Conservation (phyloP, 306 rosid species). For the Morella rubra region DNA sequence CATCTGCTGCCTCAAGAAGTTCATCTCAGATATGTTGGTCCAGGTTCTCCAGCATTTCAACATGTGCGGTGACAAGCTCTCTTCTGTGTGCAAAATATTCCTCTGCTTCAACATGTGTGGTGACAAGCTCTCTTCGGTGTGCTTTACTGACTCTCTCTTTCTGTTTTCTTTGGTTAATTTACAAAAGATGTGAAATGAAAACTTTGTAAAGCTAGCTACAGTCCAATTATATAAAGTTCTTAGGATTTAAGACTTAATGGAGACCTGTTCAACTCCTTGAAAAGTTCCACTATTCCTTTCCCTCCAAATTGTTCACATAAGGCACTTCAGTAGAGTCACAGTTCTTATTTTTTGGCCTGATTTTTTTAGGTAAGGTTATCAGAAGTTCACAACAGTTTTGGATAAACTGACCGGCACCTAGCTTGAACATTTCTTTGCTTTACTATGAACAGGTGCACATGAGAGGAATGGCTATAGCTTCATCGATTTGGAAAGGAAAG, state of each 20-base stretch:
- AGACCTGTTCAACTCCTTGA: background rate
- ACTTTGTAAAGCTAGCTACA: background rate
- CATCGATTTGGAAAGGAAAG: background rate
- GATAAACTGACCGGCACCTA: background rate
- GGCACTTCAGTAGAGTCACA: background rate
- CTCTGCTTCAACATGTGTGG: background rate
- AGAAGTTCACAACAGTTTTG: background rate
- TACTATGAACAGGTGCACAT: background rate
- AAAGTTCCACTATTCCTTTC: background rate
- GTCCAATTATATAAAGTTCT: background rate
- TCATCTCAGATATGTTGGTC: conserved; percentile 40
- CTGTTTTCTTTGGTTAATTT: background rate
- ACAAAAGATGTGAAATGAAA: background rate
- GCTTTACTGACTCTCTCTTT: background rate
- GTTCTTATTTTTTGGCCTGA: background rate
- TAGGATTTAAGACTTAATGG: background rate
- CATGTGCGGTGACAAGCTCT: conserved; percentile 27
- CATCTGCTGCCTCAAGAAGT: conserved; percentile 73
- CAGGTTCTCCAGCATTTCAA: conserved; percentile 28
- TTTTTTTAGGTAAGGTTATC: background rate
- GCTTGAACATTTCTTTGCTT: background rate
- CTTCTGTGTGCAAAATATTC: background rate
- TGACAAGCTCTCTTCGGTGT: background rate
- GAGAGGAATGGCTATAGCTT: background rate
- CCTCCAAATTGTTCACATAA: background rate